Evolutionary conservation across 1,284 basidiomycete genomes (phyloP).

Genomic region (Apiotrichum brassicae): DNA sequence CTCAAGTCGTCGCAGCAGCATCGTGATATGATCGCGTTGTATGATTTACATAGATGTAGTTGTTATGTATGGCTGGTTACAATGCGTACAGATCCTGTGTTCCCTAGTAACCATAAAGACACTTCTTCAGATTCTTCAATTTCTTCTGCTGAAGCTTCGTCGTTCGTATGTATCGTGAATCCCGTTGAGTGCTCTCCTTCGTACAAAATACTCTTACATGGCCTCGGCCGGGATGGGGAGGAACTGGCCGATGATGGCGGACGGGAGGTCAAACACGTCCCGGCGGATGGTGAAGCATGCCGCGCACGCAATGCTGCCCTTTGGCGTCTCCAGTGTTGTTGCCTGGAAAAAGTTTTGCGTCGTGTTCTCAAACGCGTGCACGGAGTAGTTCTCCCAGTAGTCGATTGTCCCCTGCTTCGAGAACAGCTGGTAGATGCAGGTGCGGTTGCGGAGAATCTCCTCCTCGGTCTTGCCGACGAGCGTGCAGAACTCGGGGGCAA

Average conservation of each 20-base stretch:
- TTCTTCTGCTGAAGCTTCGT: no score
- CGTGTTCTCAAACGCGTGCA: constrained; percentile 91
- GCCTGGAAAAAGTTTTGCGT: constrained; percentile 90
- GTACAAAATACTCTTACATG: background rate
- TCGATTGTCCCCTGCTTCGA: constrained; percentile 70
- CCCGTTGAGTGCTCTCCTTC: no score
- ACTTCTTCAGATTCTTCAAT: no score
- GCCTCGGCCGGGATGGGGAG: constrained; percentile 34
- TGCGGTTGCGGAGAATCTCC: constrained; percentile 66
- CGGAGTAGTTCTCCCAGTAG: constrained; percentile 92
- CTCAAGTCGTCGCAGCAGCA: no score
- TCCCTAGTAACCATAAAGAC: no score
- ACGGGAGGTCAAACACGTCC: constrained; percentile 61
- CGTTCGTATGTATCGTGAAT: no score
- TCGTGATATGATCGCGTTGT: no score
- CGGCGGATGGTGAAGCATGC: constrained; percentile 80
- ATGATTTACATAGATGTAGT: no score
- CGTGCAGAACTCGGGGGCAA: constrained; percentile 93
- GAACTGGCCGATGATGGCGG: constrained; percentile 69
- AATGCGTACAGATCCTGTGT: no score
- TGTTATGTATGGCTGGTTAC: no score
- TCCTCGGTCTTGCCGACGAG: constrained; percentile 81
- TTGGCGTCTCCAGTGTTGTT: constrained; percentile 56
- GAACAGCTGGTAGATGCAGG: constrained; percentile 78
- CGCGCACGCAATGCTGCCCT: constrained; percentile 60